Conservation (phyloP, 2,329 filamentous ascomycete species). For the Gaeumannomyces tritici region DNA sequence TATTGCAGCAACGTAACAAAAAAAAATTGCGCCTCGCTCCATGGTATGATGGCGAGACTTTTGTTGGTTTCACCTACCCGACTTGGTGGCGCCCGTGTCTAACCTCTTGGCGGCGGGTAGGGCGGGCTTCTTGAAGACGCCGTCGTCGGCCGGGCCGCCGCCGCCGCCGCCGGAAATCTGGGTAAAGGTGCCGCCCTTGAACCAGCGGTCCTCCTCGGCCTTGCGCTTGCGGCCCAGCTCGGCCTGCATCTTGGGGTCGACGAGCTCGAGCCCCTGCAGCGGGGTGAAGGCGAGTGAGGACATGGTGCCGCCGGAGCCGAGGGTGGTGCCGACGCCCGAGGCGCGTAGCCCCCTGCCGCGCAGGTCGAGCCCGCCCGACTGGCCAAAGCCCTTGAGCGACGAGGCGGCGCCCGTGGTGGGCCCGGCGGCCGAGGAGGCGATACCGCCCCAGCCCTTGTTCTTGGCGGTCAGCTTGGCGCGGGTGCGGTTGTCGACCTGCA, state of each 20-base stretch:
- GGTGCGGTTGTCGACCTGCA: slow-evolving; percentile 88
- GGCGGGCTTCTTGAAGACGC: slow-evolving; percentile 74
- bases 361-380: slow-evolving; percentile 55
- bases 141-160: slow-evolving; percentile 34
- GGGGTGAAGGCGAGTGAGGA: slow-evolving; percentile 90
- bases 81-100: slow-evolving; percentile 52
- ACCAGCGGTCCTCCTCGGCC: slow-evolving; percentile 91
- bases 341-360: slow-evolving; percentile 71
- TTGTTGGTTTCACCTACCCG: background rate
- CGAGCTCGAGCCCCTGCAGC: slow-evolving; percentile 87
- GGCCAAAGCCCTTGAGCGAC: slow-evolving; percentile 70
- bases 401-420: slow-evolving; percentile 63
- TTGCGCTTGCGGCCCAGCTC: slow-evolving; percentile 86
- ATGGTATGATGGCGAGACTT: too few relatives aligned
- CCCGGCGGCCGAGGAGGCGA: slow-evolving; percentile 34
- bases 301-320: slow-evolving; percentile 63
- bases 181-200: slow-evolving; percentile 95
- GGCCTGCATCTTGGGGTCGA: slow-evolving; percentile 83
- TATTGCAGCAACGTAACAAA: too few relatives aligned
- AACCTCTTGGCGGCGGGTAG: slow-evolving; percentile 66
- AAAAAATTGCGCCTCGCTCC: background rate
- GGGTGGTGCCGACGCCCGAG: slow-evolving; percentile 68
- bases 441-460: slow-evolving; percentile 86
- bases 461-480: slow-evolving; percentile 89
- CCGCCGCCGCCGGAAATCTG: slow-evolving; percentile 54